Evolutionary conservation across 176 grass and related monocot species (phyloP).

Genomic region (Poa pratensis): DNA sequence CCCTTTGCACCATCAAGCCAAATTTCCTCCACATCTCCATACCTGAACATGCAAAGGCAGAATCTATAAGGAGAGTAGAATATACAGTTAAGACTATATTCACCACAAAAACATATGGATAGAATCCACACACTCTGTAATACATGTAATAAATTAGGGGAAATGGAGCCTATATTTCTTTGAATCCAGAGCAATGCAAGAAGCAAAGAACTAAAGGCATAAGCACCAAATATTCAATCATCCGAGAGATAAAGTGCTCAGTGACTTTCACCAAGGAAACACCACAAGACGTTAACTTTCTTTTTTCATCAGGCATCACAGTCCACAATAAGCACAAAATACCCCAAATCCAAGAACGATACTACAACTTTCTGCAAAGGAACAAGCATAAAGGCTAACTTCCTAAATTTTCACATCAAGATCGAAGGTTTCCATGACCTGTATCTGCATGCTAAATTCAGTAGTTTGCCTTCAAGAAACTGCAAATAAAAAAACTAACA

Average conservation of each 20-base stretch:
- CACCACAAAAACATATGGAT: conserved; percentile 8
- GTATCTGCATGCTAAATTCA: conserved; percentile 6
- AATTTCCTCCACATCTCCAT: conserved; percentile 85
- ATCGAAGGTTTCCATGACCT: conserved; percentile 15
- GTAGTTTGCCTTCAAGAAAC: conserved; percentile 21
- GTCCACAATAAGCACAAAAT: conserved; percentile 13
- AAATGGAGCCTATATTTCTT: not conserved
- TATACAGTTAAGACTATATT: not conserved
- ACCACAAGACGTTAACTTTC: not conserved
- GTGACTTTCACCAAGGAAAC: conserved; percentile 3
- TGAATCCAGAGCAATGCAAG: not conserved
- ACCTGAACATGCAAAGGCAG: conserved; percentile 52
- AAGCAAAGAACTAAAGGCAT: not conserved
- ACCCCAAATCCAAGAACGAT: not conserved
- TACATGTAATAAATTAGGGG: not conserved
- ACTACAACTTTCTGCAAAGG: conserved; percentile 11
- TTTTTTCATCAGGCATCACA: not conserved
- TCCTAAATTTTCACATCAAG: conserved; percentile 28
- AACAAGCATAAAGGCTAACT: not conserved
- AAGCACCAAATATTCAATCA: not conserved
- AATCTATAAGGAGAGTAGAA: conserved; percentile 9
- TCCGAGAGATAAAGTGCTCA: not conserved
- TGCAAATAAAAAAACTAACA: not conserved
- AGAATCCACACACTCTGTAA: not conserved
- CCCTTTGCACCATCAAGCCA: conserved; percentile 95